Conservation (phyloP, 305 asterid species). For the Rubia balearica region DNA sequence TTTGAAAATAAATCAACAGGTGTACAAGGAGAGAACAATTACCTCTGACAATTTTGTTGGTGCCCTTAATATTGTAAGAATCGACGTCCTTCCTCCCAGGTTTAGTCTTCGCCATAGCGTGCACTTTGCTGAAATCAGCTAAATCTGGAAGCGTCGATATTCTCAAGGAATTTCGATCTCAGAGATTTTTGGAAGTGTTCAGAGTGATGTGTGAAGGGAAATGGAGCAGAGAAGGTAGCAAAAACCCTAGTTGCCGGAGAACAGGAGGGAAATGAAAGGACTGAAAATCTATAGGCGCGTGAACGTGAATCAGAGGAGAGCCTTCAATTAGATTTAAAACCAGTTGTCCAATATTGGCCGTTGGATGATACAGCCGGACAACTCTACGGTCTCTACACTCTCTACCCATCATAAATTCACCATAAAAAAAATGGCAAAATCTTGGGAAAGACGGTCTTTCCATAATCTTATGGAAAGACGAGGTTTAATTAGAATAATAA, state of each 20-base stretch:
- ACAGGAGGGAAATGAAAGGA: slow-evolving; percentile 9
- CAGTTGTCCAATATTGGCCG: neutral
- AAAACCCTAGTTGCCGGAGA: slow-evolving; percentile 30
- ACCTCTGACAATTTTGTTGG: slow-evolving; percentile 42
- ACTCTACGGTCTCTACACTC: neutral
- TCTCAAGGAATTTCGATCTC: no score
- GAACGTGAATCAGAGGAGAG: neutral
- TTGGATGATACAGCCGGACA: neutral
- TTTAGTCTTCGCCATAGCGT: slow-evolving; percentile 37
- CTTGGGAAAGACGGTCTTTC: no score
- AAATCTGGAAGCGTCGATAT: neutral
- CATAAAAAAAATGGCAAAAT: no score
- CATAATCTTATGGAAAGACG: no score
- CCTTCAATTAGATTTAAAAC: neutral
- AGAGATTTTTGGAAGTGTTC: neutral
- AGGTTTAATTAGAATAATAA: no score
- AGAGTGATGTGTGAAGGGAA: neutral
- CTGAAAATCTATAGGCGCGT: neutral
- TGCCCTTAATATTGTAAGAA: slow-evolving; percentile 38
- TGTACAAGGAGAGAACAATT: neutral
- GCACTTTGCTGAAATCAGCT: neutral
- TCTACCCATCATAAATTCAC: no score
- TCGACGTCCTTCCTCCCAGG: slow-evolving; percentile 39
- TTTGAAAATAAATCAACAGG: neutral
- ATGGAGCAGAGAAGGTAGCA: slow-evolving; percentile 6